Base-by-base conservation (phyloP, 164 flowering plant species). In the Tetracentron sinense region DNA sequence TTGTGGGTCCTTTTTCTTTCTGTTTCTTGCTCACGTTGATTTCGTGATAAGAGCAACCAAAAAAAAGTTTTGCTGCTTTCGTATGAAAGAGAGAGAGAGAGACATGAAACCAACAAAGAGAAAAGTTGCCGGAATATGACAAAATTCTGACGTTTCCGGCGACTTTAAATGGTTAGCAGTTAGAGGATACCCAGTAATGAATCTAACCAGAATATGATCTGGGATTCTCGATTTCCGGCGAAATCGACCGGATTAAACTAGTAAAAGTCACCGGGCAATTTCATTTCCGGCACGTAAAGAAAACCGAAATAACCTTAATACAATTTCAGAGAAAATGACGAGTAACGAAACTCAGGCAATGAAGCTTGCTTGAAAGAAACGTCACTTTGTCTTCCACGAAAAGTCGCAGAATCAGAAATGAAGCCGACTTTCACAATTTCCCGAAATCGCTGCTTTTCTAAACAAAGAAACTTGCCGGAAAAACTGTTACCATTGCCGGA, bases 21-120 rank as follows among this genome's bases (percentile, higher is more conserved):
- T 33, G 20, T 30, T 42, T 26, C 22, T 25, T 59, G 12, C 44
- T 81, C 83, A 85, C 82, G 71, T 76, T 70, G 62, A 23, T 71
- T 68, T 73, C 86, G 80, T 82, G 86, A 80, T 49, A 19, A 28
- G 20, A 27, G 52, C 29, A 49, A 29, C 55, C 65, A 60, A 44
- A 53, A 16, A n/a, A n/a, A n/a, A n/a, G 31, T 60, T 28, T 30
- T 4, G 27, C 27, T 55, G 14, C 35, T 26, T 22, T 14, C 28
- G 42, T 28, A 15, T 11, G n/a, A 17, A 27, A 6, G 4, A 1
- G 21, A n/a, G 25, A 26, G 28, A 7, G 2, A 4, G 56, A 23
- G 16, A 17, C 17, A 28, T 51, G 26, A 28, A 28, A 42, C 12
- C 11, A 22, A 2, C 8, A 19, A 20, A 0, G 35, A 2, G 6